phyloP scores from a whole-genome alignment of 768 basidiomycete species.

The Leccinellum rugosiceps region DNA sequence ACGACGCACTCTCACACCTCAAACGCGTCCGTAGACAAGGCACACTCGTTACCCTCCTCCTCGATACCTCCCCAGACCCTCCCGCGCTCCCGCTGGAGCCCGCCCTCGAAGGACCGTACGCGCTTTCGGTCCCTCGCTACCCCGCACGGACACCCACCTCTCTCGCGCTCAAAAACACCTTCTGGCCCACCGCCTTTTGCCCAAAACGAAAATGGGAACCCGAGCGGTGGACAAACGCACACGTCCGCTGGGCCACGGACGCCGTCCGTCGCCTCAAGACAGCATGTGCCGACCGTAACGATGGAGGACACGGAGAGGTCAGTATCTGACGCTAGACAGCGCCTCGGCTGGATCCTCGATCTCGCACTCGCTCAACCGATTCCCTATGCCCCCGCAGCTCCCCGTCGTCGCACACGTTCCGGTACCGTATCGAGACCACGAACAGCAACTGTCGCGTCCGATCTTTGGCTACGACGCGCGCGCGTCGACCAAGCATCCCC shows the following conservation, averaged over 20 bases:
- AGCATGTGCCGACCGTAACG: slow-evolving; percentile 38
- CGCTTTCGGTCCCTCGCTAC: slow-evolving; percentile 57
- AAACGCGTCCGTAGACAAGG: slow-evolving; percentile 68
- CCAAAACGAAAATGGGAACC: slow-evolving; percentile 66
- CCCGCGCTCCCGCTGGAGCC: slow-evolving; percentile 52
- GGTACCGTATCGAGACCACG: slow-evolving; percentile 40
- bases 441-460: slow-evolving; percentile 22
- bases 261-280: slow-evolving; percentile 55
- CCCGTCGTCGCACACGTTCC: slow-evolving; percentile 77
- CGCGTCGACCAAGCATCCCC: slow-evolving; percentile 61
- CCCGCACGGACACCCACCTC: slow-evolving; percentile 68
- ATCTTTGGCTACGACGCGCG: slow-evolving; percentile 73
- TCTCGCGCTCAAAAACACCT: slow-evolving; percentile 56
- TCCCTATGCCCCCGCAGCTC: slow-evolving; percentile 40
- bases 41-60: slow-evolving; percentile 50
- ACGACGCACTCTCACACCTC: slow-evolving; percentile 62
- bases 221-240: slow-evolving; percentile 63
- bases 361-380: not conserved
- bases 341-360: not conserved
- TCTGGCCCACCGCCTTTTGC: slow-evolving; percentile 87
- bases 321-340: slow-evolving; percentile 6
- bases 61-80: slow-evolving; percentile 38
- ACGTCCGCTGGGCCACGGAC: slow-evolving; percentile 71
- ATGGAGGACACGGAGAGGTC: slow-evolving; percentile 54
- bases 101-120: slow-evolving; percentile 50